Evolutionary conservation across 2,329 filamentous ascomycete genomes (phyloP).

Genomic region (Venturia asperata): DNA sequence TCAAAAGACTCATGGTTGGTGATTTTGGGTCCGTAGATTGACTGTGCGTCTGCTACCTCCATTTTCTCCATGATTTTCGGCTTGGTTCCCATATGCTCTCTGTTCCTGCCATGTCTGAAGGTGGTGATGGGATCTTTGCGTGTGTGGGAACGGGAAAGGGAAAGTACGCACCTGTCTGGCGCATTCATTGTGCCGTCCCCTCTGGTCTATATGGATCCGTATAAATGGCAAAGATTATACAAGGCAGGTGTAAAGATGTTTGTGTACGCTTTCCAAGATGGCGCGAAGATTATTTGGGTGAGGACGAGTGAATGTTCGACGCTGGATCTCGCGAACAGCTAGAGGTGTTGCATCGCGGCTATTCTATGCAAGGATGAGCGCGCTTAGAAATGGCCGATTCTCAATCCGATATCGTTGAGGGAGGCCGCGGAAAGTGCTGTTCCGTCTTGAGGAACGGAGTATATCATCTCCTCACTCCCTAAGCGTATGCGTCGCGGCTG

Average conservation of each 20-base stretch:
- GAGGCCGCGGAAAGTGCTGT: neutral
- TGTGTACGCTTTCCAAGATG: neutral
- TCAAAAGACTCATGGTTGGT: neutral
- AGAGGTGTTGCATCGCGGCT: no score
- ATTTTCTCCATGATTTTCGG: neutral
- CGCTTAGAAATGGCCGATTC: neutral
- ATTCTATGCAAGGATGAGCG: neutral
- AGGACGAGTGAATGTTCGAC: neutral
- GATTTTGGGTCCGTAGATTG: neutral
- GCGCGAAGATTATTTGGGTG: neutral
- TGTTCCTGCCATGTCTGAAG: neutral
- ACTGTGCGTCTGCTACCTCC: neutral
- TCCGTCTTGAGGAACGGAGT: neutral
- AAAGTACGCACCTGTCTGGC: slow-evolving; percentile 43
- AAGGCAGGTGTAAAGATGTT: neutral
- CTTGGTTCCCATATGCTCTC: neutral
- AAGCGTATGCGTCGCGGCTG: neutral
- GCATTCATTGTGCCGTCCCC: slow-evolving; percentile 43
- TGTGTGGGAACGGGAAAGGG: slow-evolving; percentile 5
- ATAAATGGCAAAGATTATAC: neutral
- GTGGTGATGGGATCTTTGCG: slow-evolving; percentile 11
- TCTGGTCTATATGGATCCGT: neutral
- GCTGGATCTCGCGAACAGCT: no score
- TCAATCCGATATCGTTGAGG: neutral
- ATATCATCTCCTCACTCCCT: neutral